Base-by-base conservation (phyloP, 345 rosid species). In the Populus ilicifolia region DNA sequence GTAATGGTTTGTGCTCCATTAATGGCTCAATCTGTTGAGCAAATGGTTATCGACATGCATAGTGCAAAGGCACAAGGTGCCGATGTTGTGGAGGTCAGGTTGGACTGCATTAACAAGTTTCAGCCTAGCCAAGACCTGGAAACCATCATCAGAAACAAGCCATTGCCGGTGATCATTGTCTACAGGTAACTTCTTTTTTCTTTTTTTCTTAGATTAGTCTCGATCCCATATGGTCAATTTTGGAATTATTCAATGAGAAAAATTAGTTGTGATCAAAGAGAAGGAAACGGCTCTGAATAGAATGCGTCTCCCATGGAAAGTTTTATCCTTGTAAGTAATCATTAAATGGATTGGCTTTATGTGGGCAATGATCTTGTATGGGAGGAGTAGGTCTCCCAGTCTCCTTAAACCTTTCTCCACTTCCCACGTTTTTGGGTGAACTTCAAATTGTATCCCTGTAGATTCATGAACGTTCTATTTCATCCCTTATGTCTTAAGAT, bases 21-120 rank as follows among this genome's bases (percentile, higher is more conserved):
- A 74, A 80, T 84, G 86, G 83, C 77, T 43, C 56, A 75, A 63
- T 80, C 91, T 17, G 88, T 76, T 54, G 87, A 87, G 79, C 82
- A 82, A 79, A 71, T 84, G 80, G 71, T 86, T 27, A 64, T 33
- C 29, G 81, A 83, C 14, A 87, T 87, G 91, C 18, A 79, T 11
- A 43, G 27, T 67, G 91, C 90, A 29, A 88, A 86, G 81, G 78
- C 81, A 43, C 82, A 86, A 71, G 90, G 92, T 62, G 92, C 91
- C 13, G 86, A 86, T 38, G 67, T 84, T 10, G 89, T 82, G 39
- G 91, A 89, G 88, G 69, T 89, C 23, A 82, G 92, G 72, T 67
- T 90, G 85, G 94, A 88, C 43, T 75, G 29, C 36, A 73, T 90
- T 25, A 69, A 82, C 41, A 64, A 82, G 77, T 88, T 86, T 38